phyloP scores from a whole-genome alignment of 768 basidiomycete genomes.

The Sporobolomyces pararoseus region DNA sequence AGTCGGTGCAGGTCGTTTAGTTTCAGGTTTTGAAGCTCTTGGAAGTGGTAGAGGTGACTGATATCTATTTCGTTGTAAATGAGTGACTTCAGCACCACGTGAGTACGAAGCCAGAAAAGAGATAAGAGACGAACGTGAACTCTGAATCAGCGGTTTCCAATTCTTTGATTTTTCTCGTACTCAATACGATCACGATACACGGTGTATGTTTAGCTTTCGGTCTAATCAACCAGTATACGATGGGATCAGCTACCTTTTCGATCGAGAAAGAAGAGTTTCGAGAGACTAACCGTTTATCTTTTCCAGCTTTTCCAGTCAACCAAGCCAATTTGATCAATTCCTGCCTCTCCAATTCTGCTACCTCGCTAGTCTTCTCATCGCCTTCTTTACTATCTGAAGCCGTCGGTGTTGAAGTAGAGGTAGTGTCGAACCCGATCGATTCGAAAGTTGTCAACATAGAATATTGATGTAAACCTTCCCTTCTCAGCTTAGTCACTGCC shows the following conservation, averaged over 20 bases:
- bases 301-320: conserved; percentile 1
- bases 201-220: conserved; percentile 3
- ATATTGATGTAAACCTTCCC: neutral
- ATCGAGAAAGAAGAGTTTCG: too few relatives aligned
- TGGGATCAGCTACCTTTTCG: too few relatives aligned
- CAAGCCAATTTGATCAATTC: conserved; percentile 8
- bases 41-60: neutral
- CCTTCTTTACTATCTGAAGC: too few relatives aligned
- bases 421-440: neutral
- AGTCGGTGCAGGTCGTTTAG: neutral
- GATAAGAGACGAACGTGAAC: neutral
- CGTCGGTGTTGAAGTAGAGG: neutral
- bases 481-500: too few relatives aligned
- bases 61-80: too few relatives aligned
- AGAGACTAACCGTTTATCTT: neutral
- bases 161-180: neutral
- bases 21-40: neutral
- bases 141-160: neutral
- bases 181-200: conserved; percentile 8
- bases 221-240: too few relatives aligned
- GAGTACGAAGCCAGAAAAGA: neutral
- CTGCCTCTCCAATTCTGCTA: conserved; percentile 2
- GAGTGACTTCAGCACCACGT: too few relatives aligned
- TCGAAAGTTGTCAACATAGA: neutral
- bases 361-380: too few relatives aligned